A percentile compares a stretch with the other conserved stretches of the same genome.
Conservation (phyloP, 1,139 yeast genomes). For the Candida sojae region DNA sequence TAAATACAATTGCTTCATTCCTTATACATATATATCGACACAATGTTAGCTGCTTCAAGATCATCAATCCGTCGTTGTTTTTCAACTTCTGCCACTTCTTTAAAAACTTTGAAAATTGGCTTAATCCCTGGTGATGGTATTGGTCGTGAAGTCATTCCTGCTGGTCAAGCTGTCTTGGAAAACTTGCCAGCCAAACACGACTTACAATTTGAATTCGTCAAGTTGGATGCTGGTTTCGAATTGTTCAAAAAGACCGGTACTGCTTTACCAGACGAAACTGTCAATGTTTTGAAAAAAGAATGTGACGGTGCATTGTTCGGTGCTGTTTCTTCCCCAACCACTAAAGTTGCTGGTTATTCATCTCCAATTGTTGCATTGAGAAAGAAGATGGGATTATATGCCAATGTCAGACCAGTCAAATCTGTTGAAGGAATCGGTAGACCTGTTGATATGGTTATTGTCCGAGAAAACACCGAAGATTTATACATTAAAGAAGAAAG, state of each 20-base stretch:
- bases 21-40: background rate
- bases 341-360: slow-evolving; percentile 93
- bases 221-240: slow-evolving; percentile 93
- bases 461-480: slow-evolving; percentile 98
- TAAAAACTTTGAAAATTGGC: slow-evolving; percentile 47
- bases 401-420: slow-evolving; percentile 97
- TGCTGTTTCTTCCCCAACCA: slow-evolving; percentile 93
- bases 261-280: slow-evolving; percentile 93
- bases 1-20: background rate
- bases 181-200: slow-evolving; percentile 75
- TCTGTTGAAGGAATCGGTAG: slow-evolving; percentile 81
- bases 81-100: slow-evolving; percentile 31
- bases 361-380: slow-evolving; percentile 98
- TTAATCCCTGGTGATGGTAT: slow-evolving; percentile 98
- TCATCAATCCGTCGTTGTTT: slow-evolving; percentile 34
- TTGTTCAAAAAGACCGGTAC: slow-evolving; percentile 89
- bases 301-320: slow-evolving; percentile 98
- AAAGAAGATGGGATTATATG: slow-evolving; percentile 90
- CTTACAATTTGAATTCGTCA: slow-evolving; percentile 79
- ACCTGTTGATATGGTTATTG: slow-evolving; percentile 96
- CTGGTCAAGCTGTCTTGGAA: slow-evolving; percentile 85
- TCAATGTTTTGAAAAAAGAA: slow-evolving; percentile 69
- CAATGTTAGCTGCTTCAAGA: slow-evolving; percentile 25
- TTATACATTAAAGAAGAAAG: slow-evolving; percentile 92
- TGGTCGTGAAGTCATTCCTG: slow-evolving; percentile 96